Conservation (phyloP, 305 asterid genomes). For the Fraxinus sp. region DNA sequence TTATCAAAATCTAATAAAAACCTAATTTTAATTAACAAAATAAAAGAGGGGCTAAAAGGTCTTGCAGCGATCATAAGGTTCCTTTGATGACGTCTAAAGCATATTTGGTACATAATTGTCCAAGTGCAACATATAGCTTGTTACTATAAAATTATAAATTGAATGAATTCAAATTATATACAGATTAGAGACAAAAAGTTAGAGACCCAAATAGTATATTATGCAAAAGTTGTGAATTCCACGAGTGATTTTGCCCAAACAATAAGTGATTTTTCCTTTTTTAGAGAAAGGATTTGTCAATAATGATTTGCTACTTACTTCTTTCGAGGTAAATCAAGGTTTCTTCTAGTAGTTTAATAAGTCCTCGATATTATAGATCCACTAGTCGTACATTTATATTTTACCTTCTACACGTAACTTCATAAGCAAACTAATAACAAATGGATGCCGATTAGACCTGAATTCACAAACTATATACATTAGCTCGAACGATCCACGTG, state of each 20-base stretch:
- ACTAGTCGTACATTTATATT: not conserved
- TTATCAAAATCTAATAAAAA: not conserved
- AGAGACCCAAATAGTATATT: not conserved
- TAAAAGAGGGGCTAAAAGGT: not conserved
- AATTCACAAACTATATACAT: not conserved
- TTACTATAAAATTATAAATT: not conserved
- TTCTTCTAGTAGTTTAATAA: not conserved
- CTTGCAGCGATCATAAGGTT: constrained; percentile 35
- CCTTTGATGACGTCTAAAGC: constrained; percentile 2
- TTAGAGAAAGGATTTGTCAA: constrained; percentile 25
- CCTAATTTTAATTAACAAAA: not conserved
- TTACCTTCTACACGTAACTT: not conserved
- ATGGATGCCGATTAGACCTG: not conserved
- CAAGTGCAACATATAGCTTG: not conserved
- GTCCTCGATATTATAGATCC: not conserved
- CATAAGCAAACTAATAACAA: not conserved
- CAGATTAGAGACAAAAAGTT: not conserved
- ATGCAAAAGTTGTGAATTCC: not conserved
- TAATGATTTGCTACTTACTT: constrained; percentile 23
- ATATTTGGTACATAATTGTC: not conserved
- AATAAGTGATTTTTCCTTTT: constrained; percentile 21
- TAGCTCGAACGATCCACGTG: not conserved
- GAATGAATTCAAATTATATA: not conserved
- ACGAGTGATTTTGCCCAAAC: not conserved
- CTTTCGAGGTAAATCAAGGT: not conserved